Evolutionary conservation across 495 filamentous ascomycete genomes (phyloP), one percentile per base, ranked within the genome.

Genomic region (Rostrohypoxylon terebratum): DNA sequence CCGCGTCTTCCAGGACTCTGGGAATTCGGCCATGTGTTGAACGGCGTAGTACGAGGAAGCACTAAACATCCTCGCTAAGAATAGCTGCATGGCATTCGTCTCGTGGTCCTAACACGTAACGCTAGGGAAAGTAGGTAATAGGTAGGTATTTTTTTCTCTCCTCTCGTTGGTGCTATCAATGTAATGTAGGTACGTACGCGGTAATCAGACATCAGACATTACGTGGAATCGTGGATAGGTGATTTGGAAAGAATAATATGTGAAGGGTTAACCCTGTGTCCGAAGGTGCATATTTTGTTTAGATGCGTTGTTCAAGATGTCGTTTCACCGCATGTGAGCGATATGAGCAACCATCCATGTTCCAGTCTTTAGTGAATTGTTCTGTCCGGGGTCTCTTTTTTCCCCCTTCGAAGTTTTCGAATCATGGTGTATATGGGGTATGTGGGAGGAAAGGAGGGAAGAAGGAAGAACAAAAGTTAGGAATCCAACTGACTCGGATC

Each of bases 241-340:
- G 48, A 25, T 11, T n/a, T 28, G 42, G 57, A 45, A 28, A 21
- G 59, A n/a, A 54, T 25, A n/a, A 54, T 25, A 33, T 18, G 58
- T 40, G n/a, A 40, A 51, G 20, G 55, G 11, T 34, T 66, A 33
- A 36, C 6, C 44, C 59, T 31, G 45, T 33, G 44, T 21, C 33
- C 40, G 58, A 62, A 44, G 60, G 60, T 25, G 57, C 51, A 53
- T 36, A 23, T 18, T 38, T 31, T 63, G 2, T 59, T 42, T 54
- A 66, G 71, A 74, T 74, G 71, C 33, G 71, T 66, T 74, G 71
- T 74, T 66, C 71, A 74, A 74, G 62, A 66, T 69, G 44, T 57
- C 54, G 71, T 74, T 74, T 63, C 71, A 74, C 71, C 58, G 66
- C 71, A 74, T 69, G 20, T 20, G 53, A 48, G 60, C 50, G 33